Percentiles rank a stretch among this genome's conserved stretches.
phyloP scores from a whole-genome alignment of 768 basidiomycete species.

The Dioszegia crocea region DNA sequence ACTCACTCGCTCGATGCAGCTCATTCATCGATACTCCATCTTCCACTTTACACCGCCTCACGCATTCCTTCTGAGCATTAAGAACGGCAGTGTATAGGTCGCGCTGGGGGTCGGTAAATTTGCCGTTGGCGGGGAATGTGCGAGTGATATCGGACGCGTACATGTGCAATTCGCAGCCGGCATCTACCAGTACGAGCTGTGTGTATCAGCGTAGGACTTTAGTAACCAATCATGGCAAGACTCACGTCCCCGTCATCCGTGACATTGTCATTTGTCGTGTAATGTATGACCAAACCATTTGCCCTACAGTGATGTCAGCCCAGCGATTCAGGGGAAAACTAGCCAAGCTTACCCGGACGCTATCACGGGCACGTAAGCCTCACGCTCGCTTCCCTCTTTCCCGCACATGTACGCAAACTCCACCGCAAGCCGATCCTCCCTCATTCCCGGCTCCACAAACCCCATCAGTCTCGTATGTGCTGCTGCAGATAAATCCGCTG shows the following conservation, averaged over 20 bases:
- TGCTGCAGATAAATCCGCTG: constrained; percentile 79
- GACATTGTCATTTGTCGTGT: constrained; percentile 82
- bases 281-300: constrained; percentile 88
- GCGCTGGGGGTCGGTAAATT: constrained; percentile 70
- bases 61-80: constrained; percentile 50
- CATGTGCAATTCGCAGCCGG: constrained; percentile 84
- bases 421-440: constrained; percentile 64
- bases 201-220: neutral
- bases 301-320: constrained; percentile 54
- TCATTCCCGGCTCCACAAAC: constrained; percentile 59
- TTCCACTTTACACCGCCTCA: constrained; percentile 50
- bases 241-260: constrained; percentile 60
- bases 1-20: constrained; percentile 64
- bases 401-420: constrained; percentile 88
- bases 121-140: constrained; percentile 80
- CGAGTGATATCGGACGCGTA: constrained; percentile 88
- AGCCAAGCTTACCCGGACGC: constrained; percentile 68
- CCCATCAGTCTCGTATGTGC: constrained; percentile 90
- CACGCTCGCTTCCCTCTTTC: constrained; percentile 71
- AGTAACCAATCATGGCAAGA: neutral
- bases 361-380: constrained; percentile 97
- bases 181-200: constrained; percentile 69
- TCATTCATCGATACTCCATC: constrained; percentile 63
- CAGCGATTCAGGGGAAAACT: too few species aligned
- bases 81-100: constrained; percentile 67